These are phyloP conservation scores for Tranzscheliella williamsii DNA, from an alignment of 1,284 basidiomycete species.

Conservation along the genomic window DNA sequence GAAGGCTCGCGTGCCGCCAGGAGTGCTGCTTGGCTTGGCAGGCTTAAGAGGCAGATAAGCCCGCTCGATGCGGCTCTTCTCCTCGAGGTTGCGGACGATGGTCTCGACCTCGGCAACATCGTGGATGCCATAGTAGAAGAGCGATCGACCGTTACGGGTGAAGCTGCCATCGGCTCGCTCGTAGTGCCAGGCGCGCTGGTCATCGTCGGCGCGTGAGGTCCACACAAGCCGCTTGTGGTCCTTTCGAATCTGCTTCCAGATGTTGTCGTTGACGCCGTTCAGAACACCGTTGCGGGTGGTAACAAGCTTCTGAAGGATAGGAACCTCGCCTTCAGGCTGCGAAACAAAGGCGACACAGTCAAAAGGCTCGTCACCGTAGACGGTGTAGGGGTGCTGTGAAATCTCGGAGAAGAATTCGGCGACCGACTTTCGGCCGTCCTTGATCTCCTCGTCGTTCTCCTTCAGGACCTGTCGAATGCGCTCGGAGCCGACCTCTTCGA, in stretches of 20 bases:
- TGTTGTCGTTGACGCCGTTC: conserved; percentile 95
- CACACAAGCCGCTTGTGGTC: conserved; percentile 94
- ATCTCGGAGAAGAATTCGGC: conserved; percentile 84
- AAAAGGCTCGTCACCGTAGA: conserved; percentile 96
- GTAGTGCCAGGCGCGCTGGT: conserved; percentile 96
- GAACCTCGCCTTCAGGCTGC: conserved; percentile 83
- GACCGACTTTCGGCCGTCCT: conserved; percentile 80
- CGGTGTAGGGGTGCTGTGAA: conserved; percentile 72
- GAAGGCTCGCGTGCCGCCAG: conserved; percentile 46
- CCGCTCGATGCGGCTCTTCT: conserved; percentile 80
- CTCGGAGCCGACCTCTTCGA: conserved; percentile 86
- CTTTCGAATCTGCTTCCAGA: conserved; percentile 92
- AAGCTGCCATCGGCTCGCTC: conserved; percentile 97
- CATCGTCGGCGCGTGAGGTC: conserved; percentile 92
- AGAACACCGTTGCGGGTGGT: conserved; percentile 84
- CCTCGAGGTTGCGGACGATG: conserved; percentile 76
- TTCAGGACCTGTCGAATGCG: conserved; percentile 70
- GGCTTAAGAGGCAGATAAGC: conserved; percentile 89
- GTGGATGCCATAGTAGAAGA: conserved; percentile 97
- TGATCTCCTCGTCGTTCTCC: conserved; percentile 90
- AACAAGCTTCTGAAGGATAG: conserved; percentile 90
- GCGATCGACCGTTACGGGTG: conserved; percentile 82
- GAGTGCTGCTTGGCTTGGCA: conserved; percentile 66
- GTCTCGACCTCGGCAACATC: conserved; percentile 87
- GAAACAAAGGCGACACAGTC: conserved; percentile 94